Evolutionary conservation across 148 eudicot genomes (phyloP), one percentile per base, ranked within the genome.

Genomic region (Suaeda aralocaspica): DNA sequence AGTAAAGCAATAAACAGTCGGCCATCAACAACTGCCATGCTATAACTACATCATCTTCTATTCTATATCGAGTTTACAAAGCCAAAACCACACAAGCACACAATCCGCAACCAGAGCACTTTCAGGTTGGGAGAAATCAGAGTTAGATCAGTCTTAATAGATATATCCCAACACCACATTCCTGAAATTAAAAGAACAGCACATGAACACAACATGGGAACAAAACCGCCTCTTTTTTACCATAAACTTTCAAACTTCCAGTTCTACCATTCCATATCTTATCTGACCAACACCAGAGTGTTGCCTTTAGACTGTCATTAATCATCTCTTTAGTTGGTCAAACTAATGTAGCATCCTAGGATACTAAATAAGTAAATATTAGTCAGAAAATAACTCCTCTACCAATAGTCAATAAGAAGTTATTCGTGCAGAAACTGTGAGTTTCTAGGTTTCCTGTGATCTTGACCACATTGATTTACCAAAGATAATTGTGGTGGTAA

Each of bases 11-110:
- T 21, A 55, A 29, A 39, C 25, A 52, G 71, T 42, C 26, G 22
- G 9, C 29, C 36, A n/a, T 31, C 12, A 9, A 12, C n/a, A n/a
- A n/a, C n/a, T 26, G 41, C 19, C 9, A 57, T 14, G 49, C 16
- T n/a, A 57, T 29, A 19, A 69, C 33, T 57, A 24, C 60, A 68
- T 34, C 18, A 68, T 14, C 71, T 55, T 21, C 33, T 12, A 14
- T 25, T 24, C 31, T 39, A 15, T 9, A 39, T 68, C 39, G 30
- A 24, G 15, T 25, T 62, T 13, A 22, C 66, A 21, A 59, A 12
- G 21, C 49, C 10, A 15, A 24, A 39, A 4, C 30, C 21, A n/a
- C 29, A 62, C 26, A 3, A 39, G 16, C 18, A 44, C 19, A 10
- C 66, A n/a, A 21, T 25, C 6, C 45, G 25, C 57, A 49, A 29